Evolutionary conservation across 306 rosid genomes (phyloP), one percentile per base, ranked within the genome.

Genomic region (Begonia fuchsioides): DNA sequence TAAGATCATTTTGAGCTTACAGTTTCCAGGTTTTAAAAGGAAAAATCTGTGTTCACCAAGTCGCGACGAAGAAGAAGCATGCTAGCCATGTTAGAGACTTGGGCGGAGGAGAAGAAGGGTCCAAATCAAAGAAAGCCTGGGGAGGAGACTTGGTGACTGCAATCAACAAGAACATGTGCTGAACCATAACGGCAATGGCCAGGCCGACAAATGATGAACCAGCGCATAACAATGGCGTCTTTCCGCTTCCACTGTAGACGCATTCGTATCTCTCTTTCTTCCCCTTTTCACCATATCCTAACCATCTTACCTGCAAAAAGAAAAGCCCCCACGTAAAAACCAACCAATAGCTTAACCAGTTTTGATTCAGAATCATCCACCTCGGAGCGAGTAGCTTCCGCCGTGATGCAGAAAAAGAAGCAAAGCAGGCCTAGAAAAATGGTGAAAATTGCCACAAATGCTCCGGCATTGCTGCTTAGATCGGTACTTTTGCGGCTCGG

Each of bases 351-450:
- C 15, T 49, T 9, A 18, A 54, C 39, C n/a, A 44, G 19, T 44
- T 2, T 16, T 8, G 58, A 26, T 26, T 26, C 35, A 26, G 35
- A 20, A 26, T 26, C 35, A 26, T 26, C 35, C 69, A 85, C 98
- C 94, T 72, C 75, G 8, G 98, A 92, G 58, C 96, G 98, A 2
- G 93, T 79, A 56, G 87, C 78, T 70, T 92, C 98, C 6, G 98
- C 87, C 32, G 85, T 47, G 60, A 85, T 85, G 47, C 94, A 92
- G 2, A 92, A 72, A 64, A 82, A 46, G 93, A 92, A 85, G 67
- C 87, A 85, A 1, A 65, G 39, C 20, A 85, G 73, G 60, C 98
- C 98, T 15, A 66, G 65, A 11, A 92, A 73, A 43, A 85, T 69
- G 45, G 96, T 79, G 15, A 79, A 61, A 38, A 79, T 64, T 53